Evolutionary conservation across 2,329 filamentous ascomycete genomes (phyloP), one percentile per base, ranked within the genome.

Genomic region (Dactylellina cionopaga): DNA sequence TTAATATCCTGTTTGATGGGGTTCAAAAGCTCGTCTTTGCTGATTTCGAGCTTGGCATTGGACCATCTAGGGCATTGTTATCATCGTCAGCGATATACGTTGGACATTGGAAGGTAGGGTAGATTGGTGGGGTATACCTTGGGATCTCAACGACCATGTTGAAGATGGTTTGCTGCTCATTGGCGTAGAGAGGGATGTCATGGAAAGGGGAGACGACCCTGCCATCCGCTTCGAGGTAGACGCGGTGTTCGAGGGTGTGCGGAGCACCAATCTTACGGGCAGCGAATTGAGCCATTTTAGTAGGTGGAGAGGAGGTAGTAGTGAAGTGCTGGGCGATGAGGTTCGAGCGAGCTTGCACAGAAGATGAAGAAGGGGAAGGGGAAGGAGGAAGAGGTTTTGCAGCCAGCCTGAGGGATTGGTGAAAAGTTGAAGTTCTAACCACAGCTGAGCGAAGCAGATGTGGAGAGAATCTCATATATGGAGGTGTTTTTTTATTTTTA

Each of bases 141-240:
- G 95, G 95, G 79, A 99, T 97, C 90, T 99, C 95, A 79, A 99
- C 95, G 76, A 99, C 82, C 95, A 99, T 99, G 90, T 99, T 99
- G 80, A 99, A 87, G 81, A 98, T 85, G 78, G 90, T 96, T 87
- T 96, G 88, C 85, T 96, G 74, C 51, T 77, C 76, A 71, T 99
- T 96, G 89, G 94, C 94, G 81, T 92, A 99, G 78, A 99, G 91
- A 75, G 95, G 95, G 78, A 99, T 92, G 82, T 99, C 95, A 86
- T 99, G 95, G 88, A 97, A 99, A 78, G 94, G 91, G 75, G 94
- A 98, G 82, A 98, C 83, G 77, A 92, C 91, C 76, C 91, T 85
- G 84, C 94, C 95, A 90, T 98, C 92, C 86, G 96, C 93, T 87
- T 99, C 94, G 81, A 98, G 89, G 88, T 90, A 99, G 84, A 97